A percentile compares a stretch with the other conserved stretches of the same genome.
Evolutionary conservation across 768 basidiomycete genomes (phyloP).

Genomic region (Lentinula lateritia): DNA sequence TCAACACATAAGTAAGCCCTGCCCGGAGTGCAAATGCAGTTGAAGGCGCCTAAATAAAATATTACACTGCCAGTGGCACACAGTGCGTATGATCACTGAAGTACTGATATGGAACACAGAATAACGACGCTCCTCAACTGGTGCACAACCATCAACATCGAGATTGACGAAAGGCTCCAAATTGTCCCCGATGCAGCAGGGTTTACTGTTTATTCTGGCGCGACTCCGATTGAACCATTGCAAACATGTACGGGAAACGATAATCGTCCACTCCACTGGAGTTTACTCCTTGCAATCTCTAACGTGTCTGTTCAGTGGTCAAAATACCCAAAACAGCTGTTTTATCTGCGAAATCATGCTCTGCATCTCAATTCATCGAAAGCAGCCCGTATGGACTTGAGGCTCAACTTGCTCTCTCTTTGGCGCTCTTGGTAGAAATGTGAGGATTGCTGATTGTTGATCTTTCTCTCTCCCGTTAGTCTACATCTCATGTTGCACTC

Average conservation of each 20-base stretch:
- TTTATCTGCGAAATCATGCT: constrained; percentile 55
- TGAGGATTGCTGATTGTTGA: constrained; percentile 26
- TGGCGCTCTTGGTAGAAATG: constrained; percentile 65
- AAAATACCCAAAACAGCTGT: constrained; percentile 59
- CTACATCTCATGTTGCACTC: not conserved
- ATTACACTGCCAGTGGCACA: too few species aligned
- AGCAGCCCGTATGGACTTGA: constrained; percentile 47
- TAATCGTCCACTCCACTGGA: not conserved
- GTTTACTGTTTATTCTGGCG: constrained; percentile 30
- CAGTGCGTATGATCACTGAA: too few species aligned
- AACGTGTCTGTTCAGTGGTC: constrained; percentile 38
- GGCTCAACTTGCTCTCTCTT: constrained; percentile 55
- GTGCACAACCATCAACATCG: constrained; percentile 40
- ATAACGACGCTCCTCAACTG: constrained; percentile 35
- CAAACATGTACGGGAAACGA: constrained; percentile 21
- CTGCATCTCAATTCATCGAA: constrained; percentile 37
- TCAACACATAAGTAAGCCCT: too few species aligned
- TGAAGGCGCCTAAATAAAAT: too few species aligned
- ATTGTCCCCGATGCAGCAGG: constrained; percentile 24
- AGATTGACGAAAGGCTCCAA: constrained; percentile 40
- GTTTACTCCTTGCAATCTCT: not conserved
- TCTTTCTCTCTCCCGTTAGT: not conserved
- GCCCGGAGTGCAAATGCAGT: too few species aligned
- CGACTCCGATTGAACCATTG: constrained; percentile 21
- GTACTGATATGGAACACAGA: not conserved